Base-by-base conservation (phyloP, 202 grass and related monocot species). In the Digitaria exilis region DNA sequence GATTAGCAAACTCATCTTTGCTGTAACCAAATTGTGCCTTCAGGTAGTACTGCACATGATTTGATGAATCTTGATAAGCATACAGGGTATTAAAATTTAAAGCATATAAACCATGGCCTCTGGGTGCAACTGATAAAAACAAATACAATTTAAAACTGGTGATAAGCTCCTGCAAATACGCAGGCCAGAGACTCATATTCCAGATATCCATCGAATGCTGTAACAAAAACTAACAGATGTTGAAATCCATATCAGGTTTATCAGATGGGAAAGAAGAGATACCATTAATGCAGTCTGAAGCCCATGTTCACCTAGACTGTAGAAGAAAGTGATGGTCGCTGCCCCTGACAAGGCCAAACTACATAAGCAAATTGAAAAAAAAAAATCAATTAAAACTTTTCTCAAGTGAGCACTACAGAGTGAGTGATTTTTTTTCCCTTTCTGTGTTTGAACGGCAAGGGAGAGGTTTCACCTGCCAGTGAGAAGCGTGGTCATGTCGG, bases 1-100 rank as follows among this genome's bases (percentile, higher is more conserved):
- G 90, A 85, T 99, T 85, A 68, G 96, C 96, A 86, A 84, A 99
- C 48, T 96, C 89, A 28, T 96, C 71, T 73, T 96, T 99, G 91
- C 80, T 99, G 72, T 92, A 98, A 43, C 92, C 89, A 43, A 98
- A 98, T 14, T 69, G 91, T 28, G 91, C 96, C 80, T 98, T 98
- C 39, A 98, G 81, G 85, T 89, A 98, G 65, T 88, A 98, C 96
- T 98, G 87, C 75, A 89, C 24, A 84, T 11, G 60, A 18, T 7
- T 54, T 3, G 39, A 79, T 4, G 10, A 44, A n/a, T n/a, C n/a
- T n/a, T 18, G 26, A 50, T 30, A 45, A 60, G 41, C 22, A 84
- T 17, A 75, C 4, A 80, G 30, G 5, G 1, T 70, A 3, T 68
- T 21, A 67, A 52, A 51, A 74, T 18, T 68, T 21, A 73, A 44